Percentiles rank a stretch among this genome's conserved stretches.
Conservation (phyloP, 2,329 filamentous ascomycete species). For the Cercospora sp. region DNA sequence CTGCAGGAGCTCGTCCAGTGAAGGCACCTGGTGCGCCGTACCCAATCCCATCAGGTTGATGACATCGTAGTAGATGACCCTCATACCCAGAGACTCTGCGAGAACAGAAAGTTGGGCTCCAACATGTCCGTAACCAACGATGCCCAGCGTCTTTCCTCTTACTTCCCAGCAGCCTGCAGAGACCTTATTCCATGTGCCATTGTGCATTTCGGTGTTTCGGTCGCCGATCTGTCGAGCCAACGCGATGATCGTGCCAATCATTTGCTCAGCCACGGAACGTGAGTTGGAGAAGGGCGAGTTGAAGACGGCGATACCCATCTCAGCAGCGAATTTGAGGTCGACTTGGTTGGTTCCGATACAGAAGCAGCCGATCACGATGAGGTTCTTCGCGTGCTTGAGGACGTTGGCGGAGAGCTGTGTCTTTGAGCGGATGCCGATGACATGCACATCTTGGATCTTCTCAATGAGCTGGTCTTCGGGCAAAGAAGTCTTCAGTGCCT, state of each 20-base stretch:
- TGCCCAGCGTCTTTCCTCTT: conserved; percentile 93
- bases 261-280: conserved; percentile 90
- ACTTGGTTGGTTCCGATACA: conserved; percentile 98
- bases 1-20: conserved; percentile 72
- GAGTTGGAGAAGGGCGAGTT: conserved; percentile 99
- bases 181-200: conserved; percentile 96
- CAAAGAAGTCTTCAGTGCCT: conserved; percentile 83
- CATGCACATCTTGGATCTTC: conserved; percentile 97
- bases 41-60: conserved; percentile 93
- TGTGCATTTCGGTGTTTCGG: conserved; percentile 90
- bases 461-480: conserved; percentile 92
- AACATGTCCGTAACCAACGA: conserved; percentile 96
- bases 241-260: conserved; percentile 89
- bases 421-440: conserved; percentile 97
- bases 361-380: conserved; percentile 96
- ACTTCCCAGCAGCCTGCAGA: conserved; percentile 97
- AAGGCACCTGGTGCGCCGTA: conserved; percentile 78
- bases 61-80: conserved; percentile 95
- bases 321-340: conserved; percentile 78
- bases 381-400: conserved; percentile 83
- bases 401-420: conserved; percentile 89
- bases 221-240: conserved; percentile 91
- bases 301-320: conserved; percentile 91
- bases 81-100: conserved; percentile 97
- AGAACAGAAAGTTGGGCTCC: conserved; percentile 93